These are phyloP conservation scores for Monosporascus sp. DNA, from an alignment of 2,329 filamentous ascomycete species.

Conservation along the genomic window DNA sequence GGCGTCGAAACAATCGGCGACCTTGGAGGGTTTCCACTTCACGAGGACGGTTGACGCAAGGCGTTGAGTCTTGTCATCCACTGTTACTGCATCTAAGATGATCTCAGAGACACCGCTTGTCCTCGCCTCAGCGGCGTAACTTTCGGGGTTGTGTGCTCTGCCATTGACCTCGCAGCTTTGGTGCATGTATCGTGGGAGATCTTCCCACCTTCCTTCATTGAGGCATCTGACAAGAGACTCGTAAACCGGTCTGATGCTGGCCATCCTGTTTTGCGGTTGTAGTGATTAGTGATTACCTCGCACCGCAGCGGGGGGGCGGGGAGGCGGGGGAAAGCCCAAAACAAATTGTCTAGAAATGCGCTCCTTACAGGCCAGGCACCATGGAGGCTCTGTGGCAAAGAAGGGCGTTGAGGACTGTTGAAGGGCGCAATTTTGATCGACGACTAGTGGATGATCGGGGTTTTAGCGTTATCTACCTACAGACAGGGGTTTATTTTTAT, in stretches of 20 bases:
- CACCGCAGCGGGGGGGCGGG: too few relatives aligned
- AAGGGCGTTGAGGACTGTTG: too few relatives aligned
- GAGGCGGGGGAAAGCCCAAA: too few relatives aligned
- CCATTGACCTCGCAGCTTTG: slow-evolving; percentile 9
- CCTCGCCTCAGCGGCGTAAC: slow-evolving; percentile 8
- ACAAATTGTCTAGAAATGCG: too few relatives aligned
- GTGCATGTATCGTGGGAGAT: slow-evolving; percentile 11
- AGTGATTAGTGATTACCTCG: too few relatives aligned
- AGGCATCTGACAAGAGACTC: slow-evolving; percentile 13
- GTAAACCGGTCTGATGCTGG: slow-evolving; percentile 10
- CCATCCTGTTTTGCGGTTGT: slow-evolving; percentile 2
- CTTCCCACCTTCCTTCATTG: slow-evolving; percentile 14
- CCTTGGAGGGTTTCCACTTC: slow-evolving; percentile 1
- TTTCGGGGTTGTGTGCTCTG: slow-evolving; percentile 8
- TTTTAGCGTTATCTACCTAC: too few relatives aligned
- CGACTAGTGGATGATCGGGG: too few relatives aligned
- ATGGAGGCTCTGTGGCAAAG: too few relatives aligned
- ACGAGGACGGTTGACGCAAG: slow-evolving; percentile 9
- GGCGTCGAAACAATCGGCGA: background rate
- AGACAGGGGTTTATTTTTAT: too few relatives aligned
- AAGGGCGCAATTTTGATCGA: too few relatives aligned
- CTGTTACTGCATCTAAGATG: slow-evolving; percentile 13
- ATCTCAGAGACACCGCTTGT: slow-evolving; percentile 7
- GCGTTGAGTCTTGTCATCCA: slow-evolving; percentile 10
- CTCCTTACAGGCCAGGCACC: too few relatives aligned